These are phyloP conservation scores for Populus hybrid DNA, from an alignment of 441 rosid genomes.

Conservation along the genomic window DNA sequence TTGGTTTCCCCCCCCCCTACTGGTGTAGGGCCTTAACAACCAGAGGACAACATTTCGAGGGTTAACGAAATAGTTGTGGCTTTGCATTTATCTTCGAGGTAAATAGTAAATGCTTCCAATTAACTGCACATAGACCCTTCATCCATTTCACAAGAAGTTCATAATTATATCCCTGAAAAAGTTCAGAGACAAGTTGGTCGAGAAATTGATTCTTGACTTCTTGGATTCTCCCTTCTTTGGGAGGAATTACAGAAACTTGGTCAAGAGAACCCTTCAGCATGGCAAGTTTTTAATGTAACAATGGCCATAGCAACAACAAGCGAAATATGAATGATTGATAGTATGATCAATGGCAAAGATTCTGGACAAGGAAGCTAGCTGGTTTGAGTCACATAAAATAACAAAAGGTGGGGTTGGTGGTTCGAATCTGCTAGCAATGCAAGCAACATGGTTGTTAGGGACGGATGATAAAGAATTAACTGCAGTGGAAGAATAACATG, in stretches of 20 bases:
- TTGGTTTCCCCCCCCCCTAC: background rate
- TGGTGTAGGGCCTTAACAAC: conserved; percentile 21
- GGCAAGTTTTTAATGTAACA: background rate
- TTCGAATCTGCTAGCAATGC: background rate
- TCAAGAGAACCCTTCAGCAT: background rate
- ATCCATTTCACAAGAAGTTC: background rate
- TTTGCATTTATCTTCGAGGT: background rate
- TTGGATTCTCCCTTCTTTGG: background rate
- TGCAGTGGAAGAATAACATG: conserved; percentile 1
- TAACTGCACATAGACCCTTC: background rate
- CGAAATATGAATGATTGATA: background rate
- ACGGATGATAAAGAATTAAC: background rate
- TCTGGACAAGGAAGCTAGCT: background rate
- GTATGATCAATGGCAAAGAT: background rate
- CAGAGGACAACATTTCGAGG: conserved; percentile 1
- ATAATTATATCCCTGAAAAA: background rate
- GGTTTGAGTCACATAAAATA: background rate
- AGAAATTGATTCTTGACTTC: background rate
- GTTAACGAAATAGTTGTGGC: background rate
- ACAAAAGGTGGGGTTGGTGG: conserved; percentile 6
- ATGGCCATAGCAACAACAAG: background rate
- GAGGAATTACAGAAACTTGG: background rate
- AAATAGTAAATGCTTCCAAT: background rate
- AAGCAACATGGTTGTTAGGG: background rate
- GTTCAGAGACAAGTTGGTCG: background rate